Percentiles rank a stretch among this genome's conserved stretches.
Evolutionary conservation across 306 rosid genomes (phyloP).

Genomic region (Pyrus betulifolia): DNA sequence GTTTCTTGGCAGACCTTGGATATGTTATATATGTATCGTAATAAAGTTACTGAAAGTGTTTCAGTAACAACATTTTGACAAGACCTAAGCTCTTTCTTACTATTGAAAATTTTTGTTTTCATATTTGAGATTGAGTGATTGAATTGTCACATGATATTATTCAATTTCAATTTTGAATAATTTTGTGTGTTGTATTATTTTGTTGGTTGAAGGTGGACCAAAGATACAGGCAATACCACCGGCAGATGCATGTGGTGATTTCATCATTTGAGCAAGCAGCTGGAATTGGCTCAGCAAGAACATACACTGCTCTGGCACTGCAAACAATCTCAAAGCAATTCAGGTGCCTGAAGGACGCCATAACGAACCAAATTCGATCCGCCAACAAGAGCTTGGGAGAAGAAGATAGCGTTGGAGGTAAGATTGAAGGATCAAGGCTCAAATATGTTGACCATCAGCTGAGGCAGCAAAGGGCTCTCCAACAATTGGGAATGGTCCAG

Average conservation of each 20-base stretch:
- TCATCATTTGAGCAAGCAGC: conserved; percentile 76
- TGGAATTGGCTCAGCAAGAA: conserved; percentile 72
- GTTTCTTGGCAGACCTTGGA: neutral
- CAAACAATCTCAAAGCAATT: conserved; percentile 90
- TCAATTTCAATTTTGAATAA: neutral
- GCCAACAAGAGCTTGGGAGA: conserved; percentile 85
- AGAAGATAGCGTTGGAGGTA: conserved; percentile 63
- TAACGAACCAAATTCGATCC: conserved; percentile 56
- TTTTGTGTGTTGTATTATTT: neutral
- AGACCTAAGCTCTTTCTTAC: neutral
- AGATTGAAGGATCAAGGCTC: conserved; percentile 76
- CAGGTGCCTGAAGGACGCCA: conserved; percentile 82
- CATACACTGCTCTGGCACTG: conserved; percentile 87
- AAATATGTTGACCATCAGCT: conserved; percentile 87
- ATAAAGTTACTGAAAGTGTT: neutral
- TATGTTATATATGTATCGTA: neutral
- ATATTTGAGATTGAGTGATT: neutral
- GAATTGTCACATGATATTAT: neutral
- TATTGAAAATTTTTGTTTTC: neutral
- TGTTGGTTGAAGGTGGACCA: conserved; percentile 67
- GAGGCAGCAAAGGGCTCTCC: conserved; percentile 88
- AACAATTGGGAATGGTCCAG: conserved; percentile 95
- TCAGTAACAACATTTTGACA: neutral
- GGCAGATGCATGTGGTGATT: conserved; percentile 83
- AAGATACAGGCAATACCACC: conserved; percentile 83